Percentiles rank a stretch among this genome's conserved stretches.
phyloP scores from a whole-genome alignment of 202 grass and related monocot species.

The Eragrostis tef region DNA sequence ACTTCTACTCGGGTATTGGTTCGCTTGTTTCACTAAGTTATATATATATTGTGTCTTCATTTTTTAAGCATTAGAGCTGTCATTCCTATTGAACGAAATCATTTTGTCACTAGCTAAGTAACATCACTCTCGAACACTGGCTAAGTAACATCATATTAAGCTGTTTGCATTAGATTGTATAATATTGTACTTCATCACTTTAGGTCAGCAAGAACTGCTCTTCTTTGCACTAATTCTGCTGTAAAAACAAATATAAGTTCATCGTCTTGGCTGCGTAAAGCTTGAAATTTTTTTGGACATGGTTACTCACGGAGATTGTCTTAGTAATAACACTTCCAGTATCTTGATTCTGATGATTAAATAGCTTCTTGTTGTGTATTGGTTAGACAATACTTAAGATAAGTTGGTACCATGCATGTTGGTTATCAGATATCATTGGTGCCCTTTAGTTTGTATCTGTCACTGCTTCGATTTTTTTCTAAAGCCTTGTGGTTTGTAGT shows the following conservation, averaged over 20 bases:
- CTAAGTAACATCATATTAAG: neutral
- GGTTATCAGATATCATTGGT: neutral
- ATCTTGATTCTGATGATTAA: constrained; percentile 16
- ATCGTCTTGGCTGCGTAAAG: neutral
- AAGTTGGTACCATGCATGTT: neutral
- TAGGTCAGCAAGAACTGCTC: neutral
- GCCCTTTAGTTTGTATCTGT: neutral
- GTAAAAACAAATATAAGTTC: neutral
- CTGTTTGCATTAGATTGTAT: neutral
- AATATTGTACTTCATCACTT: constrained; percentile 6
- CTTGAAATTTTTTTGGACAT: neutral
- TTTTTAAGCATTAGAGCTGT: neutral
- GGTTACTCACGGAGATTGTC: neutral
- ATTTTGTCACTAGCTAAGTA: neutral
- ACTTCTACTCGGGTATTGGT: constrained; percentile 5
- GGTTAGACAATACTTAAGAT: neutral
- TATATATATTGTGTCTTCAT: neutral
- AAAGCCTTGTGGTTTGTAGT: constrained; percentile 2
- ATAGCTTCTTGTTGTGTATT: neutral
- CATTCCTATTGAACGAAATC: neutral
- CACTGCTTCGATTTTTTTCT: neutral
- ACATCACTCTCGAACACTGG: neutral
- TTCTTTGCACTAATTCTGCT: constrained; percentile 5
- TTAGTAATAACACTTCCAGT: neutral
- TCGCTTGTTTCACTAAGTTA: neutral